Evolutionary conservation across 768 basidiomycete genomes (phyloP).

Genomic region (Boletus fagicola): DNA sequence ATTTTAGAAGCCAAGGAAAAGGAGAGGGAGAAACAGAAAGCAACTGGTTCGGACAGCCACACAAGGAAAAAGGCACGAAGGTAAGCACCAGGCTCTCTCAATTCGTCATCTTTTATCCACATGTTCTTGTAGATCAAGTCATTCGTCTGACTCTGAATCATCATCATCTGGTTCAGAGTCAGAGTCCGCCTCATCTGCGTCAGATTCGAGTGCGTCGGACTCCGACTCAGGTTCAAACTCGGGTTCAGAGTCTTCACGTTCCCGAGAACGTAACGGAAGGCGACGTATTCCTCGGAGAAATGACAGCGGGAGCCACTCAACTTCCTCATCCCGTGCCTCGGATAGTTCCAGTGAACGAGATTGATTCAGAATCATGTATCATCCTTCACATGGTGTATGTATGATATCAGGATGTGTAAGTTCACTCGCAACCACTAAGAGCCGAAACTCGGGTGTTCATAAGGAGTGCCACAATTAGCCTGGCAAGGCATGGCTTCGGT

Average conservation of each 20-base stretch:
- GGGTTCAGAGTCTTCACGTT: conserved; percentile 45
- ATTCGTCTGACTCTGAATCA: conserved; percentile 28
- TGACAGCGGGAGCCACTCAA: conserved; percentile 24
- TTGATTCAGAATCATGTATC: conserved; percentile 13
- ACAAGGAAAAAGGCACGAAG: conserved; percentile 38
- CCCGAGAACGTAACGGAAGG: conserved; percentile 41
- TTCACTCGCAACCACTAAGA: conserved; percentile 26
- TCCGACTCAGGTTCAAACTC: conserved; percentile 42
- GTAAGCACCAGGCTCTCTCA: conserved; percentile 35
- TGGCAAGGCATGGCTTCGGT: conserved; percentile 22
- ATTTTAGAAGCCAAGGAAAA: conserved; percentile 85
- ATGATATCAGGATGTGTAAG: conserved; percentile 5
- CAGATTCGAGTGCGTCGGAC: conserved; percentile 45
- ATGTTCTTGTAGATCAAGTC: conserved; percentile 31
- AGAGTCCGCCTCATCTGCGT: conserved; percentile 19
- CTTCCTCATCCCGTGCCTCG: conserved; percentile 20
- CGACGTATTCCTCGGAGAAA: conserved; percentile 37
- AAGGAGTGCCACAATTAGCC: conserved; percentile 85
- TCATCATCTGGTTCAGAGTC: conserved; percentile 26
- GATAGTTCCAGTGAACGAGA: conserved; percentile 12
- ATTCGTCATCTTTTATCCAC: not conserved
- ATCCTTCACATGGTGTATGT: conserved; percentile 14
- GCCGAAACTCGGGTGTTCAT: conserved; percentile 78
- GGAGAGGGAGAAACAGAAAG: conserved; percentile 51
- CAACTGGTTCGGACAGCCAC: conserved; percentile 28